phyloP scores from a whole-genome alignment of 1,139 yeast species.

The Pichia sp. region DNA sequence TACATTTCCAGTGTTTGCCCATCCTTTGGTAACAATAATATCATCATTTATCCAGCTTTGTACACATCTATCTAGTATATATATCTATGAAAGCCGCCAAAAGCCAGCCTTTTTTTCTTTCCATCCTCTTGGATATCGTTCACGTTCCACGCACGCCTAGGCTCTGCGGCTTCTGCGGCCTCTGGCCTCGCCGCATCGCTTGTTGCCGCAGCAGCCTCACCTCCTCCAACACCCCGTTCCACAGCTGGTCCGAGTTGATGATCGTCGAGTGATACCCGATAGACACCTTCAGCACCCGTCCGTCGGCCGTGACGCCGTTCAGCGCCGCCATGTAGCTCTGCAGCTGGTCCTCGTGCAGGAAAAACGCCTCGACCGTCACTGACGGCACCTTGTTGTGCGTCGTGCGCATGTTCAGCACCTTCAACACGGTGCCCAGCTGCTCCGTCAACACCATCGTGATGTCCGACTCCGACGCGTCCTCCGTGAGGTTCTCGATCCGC shows the following conservation, averaged over 20 bases:
- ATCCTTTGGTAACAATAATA: neutral
- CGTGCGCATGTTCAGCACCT: constrained; percentile 11
- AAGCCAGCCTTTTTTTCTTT: neutral
- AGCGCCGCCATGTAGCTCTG: constrained; percentile 16
- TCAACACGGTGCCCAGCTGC: constrained; percentile 11
- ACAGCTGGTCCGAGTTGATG: constrained; percentile 15
- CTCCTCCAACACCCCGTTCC: constrained; percentile 17
- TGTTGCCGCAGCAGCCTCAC: constrained; percentile 12
- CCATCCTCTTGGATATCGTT: no score
- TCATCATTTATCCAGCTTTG: neutral
- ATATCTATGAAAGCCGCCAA: neutral
- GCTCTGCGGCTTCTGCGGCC: neutral
- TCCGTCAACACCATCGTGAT: constrained; percentile 15
- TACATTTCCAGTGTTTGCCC: neutral
- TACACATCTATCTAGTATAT: neutral
- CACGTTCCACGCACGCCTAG: neutral
- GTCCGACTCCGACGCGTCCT: constrained; percentile 21
- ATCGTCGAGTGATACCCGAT: constrained; percentile 19
- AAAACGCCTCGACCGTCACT: constrained; percentile 27
- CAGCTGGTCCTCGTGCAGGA: constrained; percentile 16
- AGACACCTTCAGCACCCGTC: constrained; percentile 16
- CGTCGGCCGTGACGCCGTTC: constrained; percentile 24
- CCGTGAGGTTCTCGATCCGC: constrained; percentile 22
- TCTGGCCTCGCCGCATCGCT: neutral
- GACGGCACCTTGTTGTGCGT: constrained; percentile 7